Conservation (phyloP, 2,329 filamentous ascomycete species). For the Trichophyton benhamiae region DNA sequence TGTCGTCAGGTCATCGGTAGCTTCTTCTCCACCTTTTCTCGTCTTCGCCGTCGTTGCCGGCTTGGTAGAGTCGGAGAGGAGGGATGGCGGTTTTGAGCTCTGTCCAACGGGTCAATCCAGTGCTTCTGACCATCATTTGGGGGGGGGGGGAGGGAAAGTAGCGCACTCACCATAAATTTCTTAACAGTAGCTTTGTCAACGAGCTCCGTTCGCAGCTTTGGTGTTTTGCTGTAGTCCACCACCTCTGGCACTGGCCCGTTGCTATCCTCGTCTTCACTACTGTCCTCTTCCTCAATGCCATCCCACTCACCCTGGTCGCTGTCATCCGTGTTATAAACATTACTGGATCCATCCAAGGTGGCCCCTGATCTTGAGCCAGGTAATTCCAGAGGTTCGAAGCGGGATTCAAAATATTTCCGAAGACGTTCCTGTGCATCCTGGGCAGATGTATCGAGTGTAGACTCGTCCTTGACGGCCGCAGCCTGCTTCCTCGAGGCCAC, state of each 20-base stretch:
- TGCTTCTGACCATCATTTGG: not conserved
- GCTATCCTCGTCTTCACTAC: slow-evolving; percentile 28
- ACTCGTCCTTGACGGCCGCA: slow-evolving; percentile 16
- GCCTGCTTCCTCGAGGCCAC: slow-evolving; percentile 19
- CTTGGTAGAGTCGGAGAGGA: slow-evolving; percentile 18
- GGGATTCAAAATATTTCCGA: slow-evolving; percentile 72
- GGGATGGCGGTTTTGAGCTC: slow-evolving; percentile 39
- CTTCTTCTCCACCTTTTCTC: slow-evolving; percentile 38
- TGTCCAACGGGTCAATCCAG: slow-evolving; percentile 10
- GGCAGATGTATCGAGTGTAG: slow-evolving; percentile 19
- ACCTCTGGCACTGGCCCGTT: slow-evolving; percentile 41
- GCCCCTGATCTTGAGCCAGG: slow-evolving; percentile 15
- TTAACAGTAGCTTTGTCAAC: slow-evolving; percentile 57
- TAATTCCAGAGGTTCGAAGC: slow-evolving; percentile 61
- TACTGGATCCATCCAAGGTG: slow-evolving; percentile 9
- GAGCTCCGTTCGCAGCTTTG: not conserved
- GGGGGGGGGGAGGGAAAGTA: not conserved
- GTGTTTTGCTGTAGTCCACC: slow-evolving; percentile 44
- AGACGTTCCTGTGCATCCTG: slow-evolving; percentile 62
- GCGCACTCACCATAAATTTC: slow-evolving; percentile 56
- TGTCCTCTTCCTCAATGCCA: slow-evolving; percentile 42
- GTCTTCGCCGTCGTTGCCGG: slow-evolving; percentile 22
- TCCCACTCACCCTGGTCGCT: slow-evolving; percentile 42
- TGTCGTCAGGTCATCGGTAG: slow-evolving; percentile 48
- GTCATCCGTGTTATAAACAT: slow-evolving; percentile 15